Evolutionary conservation across 345 rosid species (phyloP).

Genomic region (Citrus medica): DNA sequence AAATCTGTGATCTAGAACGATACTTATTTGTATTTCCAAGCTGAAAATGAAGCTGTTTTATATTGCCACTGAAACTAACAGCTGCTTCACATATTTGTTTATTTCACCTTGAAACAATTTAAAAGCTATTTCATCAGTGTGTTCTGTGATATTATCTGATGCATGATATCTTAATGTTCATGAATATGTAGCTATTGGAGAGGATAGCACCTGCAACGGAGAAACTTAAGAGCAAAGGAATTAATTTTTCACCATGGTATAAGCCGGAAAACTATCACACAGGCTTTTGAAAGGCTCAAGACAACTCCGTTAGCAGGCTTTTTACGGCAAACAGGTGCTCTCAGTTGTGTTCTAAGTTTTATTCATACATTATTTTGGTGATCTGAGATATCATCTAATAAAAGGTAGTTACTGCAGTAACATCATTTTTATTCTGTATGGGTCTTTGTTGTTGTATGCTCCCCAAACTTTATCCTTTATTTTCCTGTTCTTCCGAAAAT

Average conservation of each 20-base stretch:
- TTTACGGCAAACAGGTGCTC: conserved; percentile 24
- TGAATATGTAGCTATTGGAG: conserved; percentile 66
- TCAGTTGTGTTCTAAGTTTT: neutral
- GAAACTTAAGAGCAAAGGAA: conserved; percentile 70
- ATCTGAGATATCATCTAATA: neutral
- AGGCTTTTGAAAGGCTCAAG: conserved; percentile 39
- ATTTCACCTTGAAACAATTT: neutral
- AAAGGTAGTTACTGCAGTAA: neutral
- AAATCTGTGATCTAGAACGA: neutral
- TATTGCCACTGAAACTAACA: neutral
- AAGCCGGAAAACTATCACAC: conserved; percentile 78
- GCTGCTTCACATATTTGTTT: neutral
- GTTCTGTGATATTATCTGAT: neutral
- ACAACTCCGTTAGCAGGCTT: neutral
- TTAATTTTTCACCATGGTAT: conserved; percentile 84
- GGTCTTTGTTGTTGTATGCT: neutral
- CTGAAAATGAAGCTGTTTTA: neutral
- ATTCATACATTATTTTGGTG: neutral
- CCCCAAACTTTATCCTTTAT: neutral
- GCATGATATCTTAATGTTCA: neutral
- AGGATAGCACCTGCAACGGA: conserved; percentile 78
- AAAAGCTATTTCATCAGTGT: neutral
- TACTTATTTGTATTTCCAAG: neutral
- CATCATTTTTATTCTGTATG: neutral
- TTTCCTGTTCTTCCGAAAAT: neutral